Evolutionary conservation across 169 alveolate genomes (phyloP), one percentile per base, ranked within the genome.

Genomic region (Plasmodium billcollinsi): DNA sequence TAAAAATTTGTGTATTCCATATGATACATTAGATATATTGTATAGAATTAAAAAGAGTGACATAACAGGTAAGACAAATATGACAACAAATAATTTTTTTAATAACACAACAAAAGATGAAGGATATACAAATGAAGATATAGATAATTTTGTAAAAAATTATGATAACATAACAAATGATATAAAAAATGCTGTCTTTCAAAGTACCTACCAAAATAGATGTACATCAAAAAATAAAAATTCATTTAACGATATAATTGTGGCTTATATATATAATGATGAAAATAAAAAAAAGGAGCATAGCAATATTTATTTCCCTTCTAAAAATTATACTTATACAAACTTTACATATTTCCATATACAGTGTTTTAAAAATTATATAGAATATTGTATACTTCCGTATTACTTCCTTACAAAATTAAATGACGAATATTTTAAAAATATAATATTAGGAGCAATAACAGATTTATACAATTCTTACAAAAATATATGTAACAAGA

Each of bases 281-380:
- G 39, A 70, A 47, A 52, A 71, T 5, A 85, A 71, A 62, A 72
- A 85, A 52, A 54, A 58, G 7, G 14, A 14, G 58, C 29, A 70
- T 56, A 80, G 14, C 43, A 21, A 54, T 29, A 71, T 66, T 9
- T 85, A 50, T 26, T 85, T 71, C 26, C 92, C 92, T 33, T 85
- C 88, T 62, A 70, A 71, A 71, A 85, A 85, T 70, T 85, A 85
- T 49, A 43, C 49, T 14, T 33, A 85, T 18, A 72, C 88, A 20
- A 58, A 85, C 20, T 85, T 71, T 54, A 85, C 92, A 24, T 85
- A 66, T 71, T 85, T 85, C 72, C 92, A 85, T 29, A 62, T 39
- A n/a, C 58, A 69, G 9, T 85, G 92, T 50, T 85, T 85, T 85
- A 85, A 85, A 85, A 85, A 47, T 49, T 85, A 85, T 71, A 63